phyloP scores from a whole-genome alignment of 2,329 filamentous ascomycete species.

The Alternaria atra region DNA sequence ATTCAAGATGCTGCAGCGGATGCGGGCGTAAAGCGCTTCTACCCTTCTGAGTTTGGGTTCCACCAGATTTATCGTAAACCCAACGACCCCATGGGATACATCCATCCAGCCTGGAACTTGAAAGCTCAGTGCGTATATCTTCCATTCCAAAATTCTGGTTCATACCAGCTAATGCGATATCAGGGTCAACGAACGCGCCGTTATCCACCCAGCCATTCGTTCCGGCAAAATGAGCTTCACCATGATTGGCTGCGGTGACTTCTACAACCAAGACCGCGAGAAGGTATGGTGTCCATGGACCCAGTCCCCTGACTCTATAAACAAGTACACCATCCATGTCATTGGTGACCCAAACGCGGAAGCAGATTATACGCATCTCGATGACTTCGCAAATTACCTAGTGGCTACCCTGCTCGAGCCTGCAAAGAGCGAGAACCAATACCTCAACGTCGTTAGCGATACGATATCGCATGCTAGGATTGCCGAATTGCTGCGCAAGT shows the following conservation, averaged over 20 bases:
- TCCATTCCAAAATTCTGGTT: too few relatives aligned
- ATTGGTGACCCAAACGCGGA: conserved; percentile 33
- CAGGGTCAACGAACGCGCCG: neutral
- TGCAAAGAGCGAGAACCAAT: conserved; percentile 28
- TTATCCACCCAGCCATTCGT: conserved; percentile 28
- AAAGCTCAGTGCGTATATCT: neutral
- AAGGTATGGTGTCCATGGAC: conserved; percentile 39
- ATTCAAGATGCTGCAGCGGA: conserved; percentile 37
- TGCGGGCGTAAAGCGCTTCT: conserved; percentile 39
- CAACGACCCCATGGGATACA: conserved; percentile 24
- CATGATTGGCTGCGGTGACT: conserved; percentile 44
- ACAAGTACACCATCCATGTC: conserved; percentile 32
- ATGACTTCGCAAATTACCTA: conserved; percentile 38
- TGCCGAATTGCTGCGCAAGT: neutral
- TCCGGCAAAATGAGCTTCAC: conserved; percentile 41
- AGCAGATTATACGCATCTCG: conserved; percentile 35
- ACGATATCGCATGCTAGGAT: conserved; percentile 33
- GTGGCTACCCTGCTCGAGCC: conserved; percentile 34
- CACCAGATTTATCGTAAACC: conserved; percentile 34
- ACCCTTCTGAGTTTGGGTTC: conserved; percentile 38
- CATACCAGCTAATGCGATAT: neutral
- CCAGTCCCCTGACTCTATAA: conserved; percentile 16
- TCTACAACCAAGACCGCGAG: conserved; percentile 43
- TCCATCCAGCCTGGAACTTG: conserved; percentile 24
- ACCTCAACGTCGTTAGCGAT: conserved; percentile 36